These are phyloP conservation scores for Scedosporium dehoogii DNA, from an alignment of 2,329 filamentous ascomycete species.

Conservation along the genomic window DNA sequence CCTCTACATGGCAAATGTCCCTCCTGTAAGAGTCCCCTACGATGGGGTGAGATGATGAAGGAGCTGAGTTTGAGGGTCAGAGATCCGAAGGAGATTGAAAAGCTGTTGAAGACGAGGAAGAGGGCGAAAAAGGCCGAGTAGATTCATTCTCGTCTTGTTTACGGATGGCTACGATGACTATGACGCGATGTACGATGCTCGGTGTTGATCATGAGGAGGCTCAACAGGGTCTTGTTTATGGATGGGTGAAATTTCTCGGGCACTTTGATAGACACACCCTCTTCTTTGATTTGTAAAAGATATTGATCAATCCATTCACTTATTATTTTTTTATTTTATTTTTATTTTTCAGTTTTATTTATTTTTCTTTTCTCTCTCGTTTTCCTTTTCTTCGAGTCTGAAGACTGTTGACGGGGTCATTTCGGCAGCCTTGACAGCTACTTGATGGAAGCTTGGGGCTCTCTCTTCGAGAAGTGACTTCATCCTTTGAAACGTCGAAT, in stretches of 20 bases:
- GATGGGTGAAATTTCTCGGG: not conserved
- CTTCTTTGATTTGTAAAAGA: too few relatives aligned
- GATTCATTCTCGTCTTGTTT: not conserved
- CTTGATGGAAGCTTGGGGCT: too few relatives aligned
- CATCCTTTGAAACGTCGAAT: not conserved
- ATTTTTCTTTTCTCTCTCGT: too few relatives aligned
- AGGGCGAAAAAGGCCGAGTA: not conserved
- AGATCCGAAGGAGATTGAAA: conserved; percentile 59
- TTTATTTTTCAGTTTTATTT: too few relatives aligned
- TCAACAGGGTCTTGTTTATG: not conserved
- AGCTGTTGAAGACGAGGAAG: conserved; percentile 49
- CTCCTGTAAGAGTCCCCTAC: conserved; percentile 48
- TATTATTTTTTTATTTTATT: too few relatives aligned
- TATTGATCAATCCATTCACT: too few relatives aligned
- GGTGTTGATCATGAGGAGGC: not conserved
- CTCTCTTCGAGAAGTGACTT: not conserved
- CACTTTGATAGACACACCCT: not conserved
- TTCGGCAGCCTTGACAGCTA: not conserved
- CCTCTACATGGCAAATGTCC: conserved; percentile 65
- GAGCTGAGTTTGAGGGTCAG: conserved; percentile 67
- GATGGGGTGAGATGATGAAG: conserved; percentile 73
- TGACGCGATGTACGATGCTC: too few relatives aligned
- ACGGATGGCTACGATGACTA: too few relatives aligned
- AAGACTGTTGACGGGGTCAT: too few relatives aligned
- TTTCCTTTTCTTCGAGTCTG: not conserved